Percentiles rank a stretch among this genome's conserved stretches.
phyloP scores from a whole-genome alignment of 352 stramenopile genomes.

The Blastocystis sp. region DNA sequence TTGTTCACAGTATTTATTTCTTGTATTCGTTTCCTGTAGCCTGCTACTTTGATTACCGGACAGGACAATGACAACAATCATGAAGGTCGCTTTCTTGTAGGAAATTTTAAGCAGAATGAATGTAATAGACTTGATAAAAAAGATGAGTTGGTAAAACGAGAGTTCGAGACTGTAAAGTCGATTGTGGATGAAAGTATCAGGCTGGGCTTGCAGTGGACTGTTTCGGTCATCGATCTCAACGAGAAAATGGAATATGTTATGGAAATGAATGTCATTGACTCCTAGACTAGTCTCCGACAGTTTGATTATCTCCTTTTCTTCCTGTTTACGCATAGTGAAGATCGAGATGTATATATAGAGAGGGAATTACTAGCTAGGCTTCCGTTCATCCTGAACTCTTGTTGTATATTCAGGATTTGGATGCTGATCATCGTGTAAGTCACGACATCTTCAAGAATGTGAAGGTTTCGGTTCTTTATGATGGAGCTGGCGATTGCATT shows the following conservation, averaged over 20 bases:
- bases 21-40: too few species aligned
- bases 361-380: neutral
- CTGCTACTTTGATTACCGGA: too few species aligned
- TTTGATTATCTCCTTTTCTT: constrained; percentile 19
- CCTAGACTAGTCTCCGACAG: neutral
- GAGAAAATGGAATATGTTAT: constrained; percentile 3
- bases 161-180: neutral
- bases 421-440: constrained; percentile 11
- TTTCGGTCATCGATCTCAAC: neutral
- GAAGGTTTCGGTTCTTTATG: neutral
- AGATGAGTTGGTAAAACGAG: neutral
- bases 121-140: neutral
- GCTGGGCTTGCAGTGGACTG: neutral
- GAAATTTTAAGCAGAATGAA: neutral
- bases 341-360: neutral
- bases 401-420: neutral
- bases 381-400: neutral
- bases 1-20: too few species aligned
- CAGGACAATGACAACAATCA: neutral
- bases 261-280: neutral
- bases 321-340: neutral
- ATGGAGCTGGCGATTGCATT: neutral
- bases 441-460: constrained; percentile 21
- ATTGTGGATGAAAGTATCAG: neutral
- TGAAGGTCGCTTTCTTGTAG: constrained; percentile 28